A percentile compares a stretch with the other conserved stretches of the same genome.
Evolutionary conservation across 352 stramenopile species (phyloP).

Genomic region (Pythium dissotocum): DNA sequence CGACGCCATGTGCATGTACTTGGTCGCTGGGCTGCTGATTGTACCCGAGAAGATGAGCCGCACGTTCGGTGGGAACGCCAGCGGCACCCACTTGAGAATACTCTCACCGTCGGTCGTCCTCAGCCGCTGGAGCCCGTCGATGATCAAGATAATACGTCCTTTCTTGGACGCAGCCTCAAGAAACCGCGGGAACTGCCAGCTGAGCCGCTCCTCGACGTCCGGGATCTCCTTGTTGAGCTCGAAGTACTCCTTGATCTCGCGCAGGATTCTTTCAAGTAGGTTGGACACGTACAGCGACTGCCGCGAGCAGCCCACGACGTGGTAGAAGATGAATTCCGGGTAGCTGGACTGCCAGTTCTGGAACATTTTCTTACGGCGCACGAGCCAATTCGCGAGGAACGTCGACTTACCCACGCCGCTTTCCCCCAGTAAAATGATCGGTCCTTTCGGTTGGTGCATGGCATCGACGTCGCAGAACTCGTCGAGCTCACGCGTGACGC

Average conservation of each 20-base stretch:
- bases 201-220: slow-evolving; percentile 83
- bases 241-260: slow-evolving; percentile 91
- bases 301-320: slow-evolving; percentile 87
- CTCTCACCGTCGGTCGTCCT: slow-evolving; percentile 85
- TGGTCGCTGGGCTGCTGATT: slow-evolving; percentile 47
- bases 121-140: slow-evolving; percentile 88
- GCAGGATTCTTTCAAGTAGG: slow-evolving; percentile 84
- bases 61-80: slow-evolving; percentile 87
- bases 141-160: slow-evolving; percentile 87
- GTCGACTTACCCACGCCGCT: slow-evolving; percentile 73
- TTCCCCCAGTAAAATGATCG: slow-evolving; percentile 74
- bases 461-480: slow-evolving; percentile 85
- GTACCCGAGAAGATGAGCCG: slow-evolving; percentile 83
- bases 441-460: slow-evolving; percentile 79
- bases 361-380: slow-evolving; percentile 83
- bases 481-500: slow-evolving; percentile 65
- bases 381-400: slow-evolving; percentile 83
- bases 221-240: slow-evolving; percentile 87
- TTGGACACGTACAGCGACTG: slow-evolving; percentile 88
- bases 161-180: slow-evolving; percentile 90
- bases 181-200: slow-evolving; percentile 91
- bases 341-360: slow-evolving; percentile 83
- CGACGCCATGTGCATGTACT: slow-evolving; percentile 33
- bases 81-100: slow-evolving; percentile 91
- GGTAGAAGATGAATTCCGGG: slow-evolving; percentile 90